Evolutionary conservation across 202 grass and related monocot genomes (phyloP), one percentile per base, ranked within the genome.

Genomic region (Eragrostis tef): DNA sequence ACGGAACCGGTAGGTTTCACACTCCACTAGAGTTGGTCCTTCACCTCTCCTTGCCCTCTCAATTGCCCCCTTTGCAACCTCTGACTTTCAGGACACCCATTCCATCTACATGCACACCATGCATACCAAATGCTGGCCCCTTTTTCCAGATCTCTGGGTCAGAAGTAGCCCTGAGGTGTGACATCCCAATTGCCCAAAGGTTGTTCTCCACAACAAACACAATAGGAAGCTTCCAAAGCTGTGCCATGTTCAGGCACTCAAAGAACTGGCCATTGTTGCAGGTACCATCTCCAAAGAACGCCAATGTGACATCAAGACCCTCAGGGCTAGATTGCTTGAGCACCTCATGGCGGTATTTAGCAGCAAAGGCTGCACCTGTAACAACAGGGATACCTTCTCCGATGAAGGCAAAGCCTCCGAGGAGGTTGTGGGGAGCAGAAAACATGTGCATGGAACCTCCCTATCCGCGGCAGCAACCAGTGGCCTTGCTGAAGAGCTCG

Each of bases 361-460:
- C 87, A 75, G 96, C 90, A 81, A 99, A 99, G 59, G 96, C 96
- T 13, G 93, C 96, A 51, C 96, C 96, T 75, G 93, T 96, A 34
- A 93, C 96, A 7, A 99, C 89, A 6, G 96, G 96, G 64, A 99
- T 99, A 50, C 96, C 96, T 67, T 98, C 95, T 15, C 95, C 95
- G 1, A 95, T 98, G 76, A 98, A 98, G 52, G 95, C 95, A 77
- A 98, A 98, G 26, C 95, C 95, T 43, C 95, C 95, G 4, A 98
- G 88, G 79, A 98, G 21, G 53, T 98, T 98, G 69, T 98, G 90
- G 20, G 81, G 75, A n/a, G 85, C 92, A 67, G 95, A 98, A 80
- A 98, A 98, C 95, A 99, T 99, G 85, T 99, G 96, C 96, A 99
- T 99, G 57, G 96, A 99, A 9, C 93, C 96, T 12, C 96, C 96